Conservation (phyloP, 2,329 filamentous ascomycete species). For the Colletotrichum coccodes region DNA sequence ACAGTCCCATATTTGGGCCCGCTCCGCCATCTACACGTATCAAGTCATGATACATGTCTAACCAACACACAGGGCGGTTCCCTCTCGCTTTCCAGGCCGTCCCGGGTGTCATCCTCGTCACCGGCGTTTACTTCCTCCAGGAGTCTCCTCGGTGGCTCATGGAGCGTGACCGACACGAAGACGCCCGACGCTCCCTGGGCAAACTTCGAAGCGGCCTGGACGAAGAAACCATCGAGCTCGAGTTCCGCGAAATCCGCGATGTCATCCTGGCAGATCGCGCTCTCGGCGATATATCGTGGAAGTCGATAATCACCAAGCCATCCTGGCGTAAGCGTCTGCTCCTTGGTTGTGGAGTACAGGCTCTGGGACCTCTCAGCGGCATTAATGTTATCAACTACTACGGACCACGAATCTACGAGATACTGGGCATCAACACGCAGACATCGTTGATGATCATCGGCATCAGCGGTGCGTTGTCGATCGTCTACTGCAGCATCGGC, state of each 20-base stretch:
- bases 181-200: slow-evolving; percentile 45
- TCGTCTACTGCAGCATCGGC: slow-evolving; percentile 57
- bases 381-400: slow-evolving; percentile 53
- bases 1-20: slow-evolving; percentile 28
- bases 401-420: slow-evolving; percentile 50
- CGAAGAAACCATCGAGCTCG: slow-evolving; percentile 46
- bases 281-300: slow-evolving; percentile 46
- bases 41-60: neutral
- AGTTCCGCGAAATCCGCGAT: slow-evolving; percentile 51
- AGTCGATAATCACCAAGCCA: slow-evolving; percentile 52
- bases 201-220: slow-evolving; percentile 44
- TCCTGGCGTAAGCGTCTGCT: slow-evolving; percentile 56
- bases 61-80: slow-evolving; percentile 38
- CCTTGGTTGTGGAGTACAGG: slow-evolving; percentile 58
- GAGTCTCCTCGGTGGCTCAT: slow-evolving; percentile 41
- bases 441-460: slow-evolving; percentile 61
- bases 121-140: slow-evolving; percentile 39
- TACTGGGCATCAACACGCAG: slow-evolving; percentile 53
- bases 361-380: slow-evolving; percentile 53
- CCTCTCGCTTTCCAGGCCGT: slow-evolving; percentile 43
- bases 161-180: slow-evolving; percentile 47
- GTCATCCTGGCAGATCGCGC: slow-evolving; percentile 48
- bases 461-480: slow-evolving; percentile 59
- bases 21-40: slow-evolving; percentile 30
- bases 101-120: slow-evolving; percentile 36